These are phyloP conservation scores for Hygrocybe coccinea DNA, from an alignment of 768 basidiomycete genomes.

Conservation along the genomic window DNA sequence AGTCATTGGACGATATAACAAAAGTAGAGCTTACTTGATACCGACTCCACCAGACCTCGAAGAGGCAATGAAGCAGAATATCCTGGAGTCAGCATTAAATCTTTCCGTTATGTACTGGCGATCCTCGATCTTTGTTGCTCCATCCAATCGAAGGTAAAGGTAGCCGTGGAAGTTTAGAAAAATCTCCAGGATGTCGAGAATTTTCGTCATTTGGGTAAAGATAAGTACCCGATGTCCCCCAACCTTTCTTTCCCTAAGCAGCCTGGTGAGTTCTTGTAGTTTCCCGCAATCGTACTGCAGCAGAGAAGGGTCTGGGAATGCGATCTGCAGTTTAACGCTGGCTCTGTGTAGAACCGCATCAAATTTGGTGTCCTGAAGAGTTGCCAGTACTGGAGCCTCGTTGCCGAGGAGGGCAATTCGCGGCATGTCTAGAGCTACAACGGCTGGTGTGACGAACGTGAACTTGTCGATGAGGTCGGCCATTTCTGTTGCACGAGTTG, in stretches of 20 bases:
- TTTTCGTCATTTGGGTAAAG: conserved; percentile 95
- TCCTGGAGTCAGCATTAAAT: conserved; percentile 71
- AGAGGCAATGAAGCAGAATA: conserved; percentile 87
- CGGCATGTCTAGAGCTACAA: conserved; percentile 71
- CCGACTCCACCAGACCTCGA: conserved; percentile 82
- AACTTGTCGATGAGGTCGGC: conserved; percentile 58
- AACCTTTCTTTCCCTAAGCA: conserved; percentile 79
- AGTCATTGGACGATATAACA: conserved; percentile 15
- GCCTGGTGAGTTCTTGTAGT: conserved; percentile 72
- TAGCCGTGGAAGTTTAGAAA: conserved; percentile 92
- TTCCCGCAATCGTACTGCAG: conserved; percentile 97
- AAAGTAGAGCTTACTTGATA: conserved; percentile 66
- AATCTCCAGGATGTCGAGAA: conserved; percentile 90
- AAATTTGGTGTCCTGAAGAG: conserved; percentile 42
- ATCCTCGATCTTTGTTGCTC: conserved; percentile 93
- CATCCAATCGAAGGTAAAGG: conserved; percentile 90
- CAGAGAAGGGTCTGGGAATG: conserved; percentile 85
- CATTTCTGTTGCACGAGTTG: conserved; percentile 52
- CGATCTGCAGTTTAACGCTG: conserved; percentile 83
- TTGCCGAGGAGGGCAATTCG: conserved; percentile 51
- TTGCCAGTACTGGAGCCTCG: conserved; percentile 21
- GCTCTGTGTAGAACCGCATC: conserved; percentile 67
- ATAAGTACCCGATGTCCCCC: conserved; percentile 89
- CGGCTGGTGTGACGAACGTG: conserved; percentile 75
- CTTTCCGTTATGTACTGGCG: conserved; percentile 86